Evolutionary conservation across 257 asterid genomes (phyloP).

Genomic region (Solanum okadae): DNA sequence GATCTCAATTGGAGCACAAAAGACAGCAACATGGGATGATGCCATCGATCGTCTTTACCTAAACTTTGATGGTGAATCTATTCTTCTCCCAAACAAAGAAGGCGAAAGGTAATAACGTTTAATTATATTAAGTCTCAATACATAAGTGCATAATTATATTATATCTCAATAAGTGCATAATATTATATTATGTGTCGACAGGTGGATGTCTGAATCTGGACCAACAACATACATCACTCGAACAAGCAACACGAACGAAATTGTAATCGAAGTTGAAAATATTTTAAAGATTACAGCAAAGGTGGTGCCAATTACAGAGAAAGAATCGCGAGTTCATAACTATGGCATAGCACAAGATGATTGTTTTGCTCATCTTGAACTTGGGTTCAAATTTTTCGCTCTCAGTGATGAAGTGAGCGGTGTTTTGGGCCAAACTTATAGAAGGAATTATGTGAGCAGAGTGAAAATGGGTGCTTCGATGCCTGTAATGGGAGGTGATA

Average conservation of each 20-base stretch:
- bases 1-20: slow-evolving; percentile 31
- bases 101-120: slow-evolving; percentile 9
- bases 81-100: slow-evolving; percentile 12
- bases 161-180: not conserved
- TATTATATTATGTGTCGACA: not conserved
- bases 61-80: slow-evolving; percentile 28
- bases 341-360: slow-evolving; percentile 39
- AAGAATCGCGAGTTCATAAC: slow-evolving; percentile 35
- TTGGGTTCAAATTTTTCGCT: slow-evolving; percentile 41
- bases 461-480: slow-evolving; percentile 34
- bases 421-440: slow-evolving; percentile 62
- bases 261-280: slow-evolving; percentile 20
- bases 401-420: slow-evolving; percentile 28
- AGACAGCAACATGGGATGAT: slow-evolving; percentile 40
- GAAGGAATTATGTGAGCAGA: slow-evolving; percentile 38
- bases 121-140: not conserved
- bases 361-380: slow-evolving; percentile 61
- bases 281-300: slow-evolving; percentile 33
- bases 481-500: slow-evolving; percentile 65
- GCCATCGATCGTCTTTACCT: slow-evolving; percentile 32
- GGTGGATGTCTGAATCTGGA: slow-evolving; percentile 16
- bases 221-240: slow-evolving; percentile 15
- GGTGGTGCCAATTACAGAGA: slow-evolving; percentile 39
- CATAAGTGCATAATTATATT: too few species aligned
- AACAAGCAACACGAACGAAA: slow-evolving; percentile 25